Evolutionary conservation across 2,329 filamentous ascomycete species (phyloP), one percentile per base, ranked within the genome.

Genomic region (Blastomyces percursus): DNA sequence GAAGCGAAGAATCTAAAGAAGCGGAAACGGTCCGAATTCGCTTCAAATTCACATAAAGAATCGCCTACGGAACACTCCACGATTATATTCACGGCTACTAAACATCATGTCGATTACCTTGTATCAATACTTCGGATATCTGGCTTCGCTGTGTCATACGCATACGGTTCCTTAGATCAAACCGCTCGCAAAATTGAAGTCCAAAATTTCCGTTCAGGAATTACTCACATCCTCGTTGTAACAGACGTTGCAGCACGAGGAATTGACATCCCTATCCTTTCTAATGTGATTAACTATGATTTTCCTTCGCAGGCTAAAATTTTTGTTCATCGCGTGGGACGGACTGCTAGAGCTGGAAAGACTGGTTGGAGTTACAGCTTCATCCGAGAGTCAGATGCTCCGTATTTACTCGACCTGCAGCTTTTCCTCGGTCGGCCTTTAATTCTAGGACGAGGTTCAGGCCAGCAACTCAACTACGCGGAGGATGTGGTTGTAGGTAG

Each of bases 231-330:
- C 57, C 78, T 99, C 9, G 92, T 99, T 2, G 93, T 97, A 54
- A 99, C 94, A 0, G 94, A 99, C 73, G 91, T 99, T 61, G 94
- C 94, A 16, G 94, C 94, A 27, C 84, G 94, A 80, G 93, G 94
- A 85, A 95, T 99, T 65, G 94, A 99, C 84, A 96, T 99, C 68
- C 94, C 94, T 0, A 84, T 96, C 56, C 82, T 99, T 44, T 92
- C 91, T 62, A 97, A 99, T 72, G 94, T 99, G 64, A 93, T 99
- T 79, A 97, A 99, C 79, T 99, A 96, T 76, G 93, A 97, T 72
- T 99, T 99, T 67, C 93, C 94, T 2, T 89, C 93, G 1, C 94
- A 97, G 71, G 91, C 94, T 24, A 99, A 99, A 77, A 86, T 99
- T 51, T 99, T 95, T 70, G 89, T 99, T 35, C 94, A 99, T 76